These are phyloP conservation scores for Raffaelea ambrosiae DNA, from an alignment of 2,329 filamentous ascomycete species.

Conservation along the genomic window DNA sequence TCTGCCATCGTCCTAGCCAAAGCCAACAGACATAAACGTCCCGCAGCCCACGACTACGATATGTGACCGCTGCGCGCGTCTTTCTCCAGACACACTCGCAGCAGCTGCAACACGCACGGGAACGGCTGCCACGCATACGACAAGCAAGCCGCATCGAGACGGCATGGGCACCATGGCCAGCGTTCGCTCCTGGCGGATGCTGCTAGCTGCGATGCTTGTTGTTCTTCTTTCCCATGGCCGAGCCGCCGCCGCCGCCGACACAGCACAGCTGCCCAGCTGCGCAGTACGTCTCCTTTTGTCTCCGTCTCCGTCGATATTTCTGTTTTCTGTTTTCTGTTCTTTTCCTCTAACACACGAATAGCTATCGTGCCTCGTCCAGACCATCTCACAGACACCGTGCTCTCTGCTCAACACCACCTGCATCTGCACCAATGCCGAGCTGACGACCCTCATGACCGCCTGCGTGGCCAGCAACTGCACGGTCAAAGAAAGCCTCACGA, in stretches of 20 bases:
- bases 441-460: not conserved
- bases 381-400: constrained; percentile 1
- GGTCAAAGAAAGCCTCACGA: constrained; percentile 8
- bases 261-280: not conserved
- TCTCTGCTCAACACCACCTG: constrained; percentile 4
- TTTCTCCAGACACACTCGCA: not conserved
- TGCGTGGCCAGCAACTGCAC: constrained; percentile 9
- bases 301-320: not conserved
- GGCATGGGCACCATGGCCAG: not conserved
- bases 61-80: not conserved
- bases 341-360: not conserved
- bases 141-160: too few species aligned
- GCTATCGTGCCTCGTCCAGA: constrained; percentile 1
- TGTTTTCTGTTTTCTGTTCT: not conserved
- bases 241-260: not conserved
- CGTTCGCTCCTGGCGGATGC: not conserved
- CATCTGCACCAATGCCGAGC: constrained; percentile 5
- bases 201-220: not conserved
- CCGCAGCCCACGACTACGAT: not conserved
- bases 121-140: too few species aligned
- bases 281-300: not conserved
- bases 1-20: not conserved
- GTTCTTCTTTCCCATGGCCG: not conserved
- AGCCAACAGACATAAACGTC: not conserved
- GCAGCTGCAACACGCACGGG: too few species aligned